A percentile compares a stretch with the other conserved stretches of the same genome.
phyloP scores from a whole-genome alignment of 805 yeast species.

The Teunomyces stri region DNA sequence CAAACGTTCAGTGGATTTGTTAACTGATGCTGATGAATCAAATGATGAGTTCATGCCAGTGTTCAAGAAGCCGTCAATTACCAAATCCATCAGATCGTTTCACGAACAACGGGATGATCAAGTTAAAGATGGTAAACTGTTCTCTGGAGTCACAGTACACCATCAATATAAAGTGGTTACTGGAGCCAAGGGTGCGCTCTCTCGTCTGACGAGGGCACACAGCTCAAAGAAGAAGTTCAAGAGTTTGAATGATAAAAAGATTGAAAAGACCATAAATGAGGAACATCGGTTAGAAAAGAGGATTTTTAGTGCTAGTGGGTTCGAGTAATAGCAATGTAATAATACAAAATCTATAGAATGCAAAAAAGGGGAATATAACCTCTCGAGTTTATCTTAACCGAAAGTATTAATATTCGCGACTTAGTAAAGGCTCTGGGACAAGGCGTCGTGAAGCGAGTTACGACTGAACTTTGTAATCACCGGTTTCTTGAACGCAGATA shows the following conservation, averaged over 20 bases:
- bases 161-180: conserved; percentile 54
- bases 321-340: conserved; percentile 14
- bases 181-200: conserved; percentile 57
- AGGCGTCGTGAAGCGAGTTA: conserved; percentile 48
- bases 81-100: conserved; percentile 44
- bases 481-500: conserved; percentile 34
- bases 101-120: conserved; percentile 36
- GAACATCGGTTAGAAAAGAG: conserved; percentile 2
- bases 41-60: conserved; percentile 38
- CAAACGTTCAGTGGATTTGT: conserved; percentile 15
- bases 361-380: neutral
- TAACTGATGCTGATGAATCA: conserved; percentile 23
- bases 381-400: conserved; percentile 5
- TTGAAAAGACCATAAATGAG: conserved; percentile 22
- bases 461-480: conserved; percentile 43
- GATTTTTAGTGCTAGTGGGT: conserved; percentile 18
- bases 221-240: conserved; percentile 24
- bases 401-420: conserved; percentile 1
- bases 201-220: conserved; percentile 43
- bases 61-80: conserved; percentile 45
- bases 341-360: conserved; percentile 1
- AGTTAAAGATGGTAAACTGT: conserved; percentile 37
- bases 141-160: conserved; percentile 50
- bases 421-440: conserved; percentile 15
- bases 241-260: conserved; percentile 24